A percentile compares a stretch with the other conserved stretches of the same genome.
phyloP scores from a whole-genome alignment of 257 asterid species.

The Paulownia fortunei region DNA sequence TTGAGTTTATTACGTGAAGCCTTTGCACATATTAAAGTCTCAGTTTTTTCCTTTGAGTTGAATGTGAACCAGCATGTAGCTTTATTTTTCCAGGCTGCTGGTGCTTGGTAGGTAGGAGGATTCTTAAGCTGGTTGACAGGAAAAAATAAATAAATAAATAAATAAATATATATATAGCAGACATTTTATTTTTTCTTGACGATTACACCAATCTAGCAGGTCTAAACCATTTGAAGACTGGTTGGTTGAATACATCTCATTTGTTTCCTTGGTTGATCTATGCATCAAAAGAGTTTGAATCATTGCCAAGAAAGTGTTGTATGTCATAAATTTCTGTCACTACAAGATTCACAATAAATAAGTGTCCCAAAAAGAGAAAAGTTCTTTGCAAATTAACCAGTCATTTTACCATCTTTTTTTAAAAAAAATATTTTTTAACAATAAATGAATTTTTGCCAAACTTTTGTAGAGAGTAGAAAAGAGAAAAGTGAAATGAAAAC shows the following conservation, averaged over 20 bases:
- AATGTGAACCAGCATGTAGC: conserved; percentile 17
- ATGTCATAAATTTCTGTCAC: too few species aligned
- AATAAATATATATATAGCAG: too few species aligned
- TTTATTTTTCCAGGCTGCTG: not conserved
- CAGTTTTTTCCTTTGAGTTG: conserved; percentile 8
- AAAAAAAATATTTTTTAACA: too few species aligned
- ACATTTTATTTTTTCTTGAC: not conserved
- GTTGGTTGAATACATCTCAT: not conserved
- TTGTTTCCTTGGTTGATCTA: not conserved
- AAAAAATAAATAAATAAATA: not conserved
- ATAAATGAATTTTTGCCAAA: too few species aligned
- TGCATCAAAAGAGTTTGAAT: too few species aligned
- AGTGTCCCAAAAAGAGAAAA: too few species aligned
- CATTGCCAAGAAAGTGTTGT: too few species aligned
- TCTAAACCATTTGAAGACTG: not conserved
- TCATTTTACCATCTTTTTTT: too few species aligned
- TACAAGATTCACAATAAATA: too few species aligned
- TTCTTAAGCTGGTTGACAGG: not conserved
- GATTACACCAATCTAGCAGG: not conserved
- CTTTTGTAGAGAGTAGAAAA: too few species aligned
- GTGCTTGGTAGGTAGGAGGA: not conserved
- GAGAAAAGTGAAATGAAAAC: too few species aligned
- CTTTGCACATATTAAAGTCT: not conserved
- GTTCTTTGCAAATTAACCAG: too few species aligned
- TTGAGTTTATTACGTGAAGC: conserved; percentile 37